These are phyloP conservation scores for Mucor ambiguus DNA, from an alignment of 371 early-diverging fungal genomes.

Conservation along the genomic window DNA sequence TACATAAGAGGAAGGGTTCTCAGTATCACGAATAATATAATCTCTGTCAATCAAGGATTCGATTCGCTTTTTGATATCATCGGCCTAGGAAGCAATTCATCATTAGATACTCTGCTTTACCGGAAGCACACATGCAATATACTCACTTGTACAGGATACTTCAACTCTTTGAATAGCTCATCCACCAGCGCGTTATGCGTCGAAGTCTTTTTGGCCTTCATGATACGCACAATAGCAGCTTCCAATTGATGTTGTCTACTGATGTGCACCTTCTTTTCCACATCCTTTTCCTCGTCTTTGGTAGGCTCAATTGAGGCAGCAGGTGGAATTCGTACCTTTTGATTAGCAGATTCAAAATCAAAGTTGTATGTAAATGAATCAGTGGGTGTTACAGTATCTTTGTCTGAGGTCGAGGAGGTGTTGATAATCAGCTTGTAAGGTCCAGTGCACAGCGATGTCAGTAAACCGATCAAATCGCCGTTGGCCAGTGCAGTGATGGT, in stretches of 20 bases:
- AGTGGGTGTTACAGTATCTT: background rate
- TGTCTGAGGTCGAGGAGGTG: background rate
- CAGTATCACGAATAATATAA: constrained; percentile 80
- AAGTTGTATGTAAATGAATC: constrained; percentile 63
- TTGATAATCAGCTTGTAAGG: background rate
- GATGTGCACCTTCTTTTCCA: constrained; percentile 73
- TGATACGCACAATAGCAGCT: constrained; percentile 93
- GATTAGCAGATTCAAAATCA: constrained; percentile 63
- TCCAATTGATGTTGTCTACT: constrained; percentile 88
- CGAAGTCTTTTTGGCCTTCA: constrained; percentile 84
- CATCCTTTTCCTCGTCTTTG: constrained; percentile 72
- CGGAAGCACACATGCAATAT: background rate
- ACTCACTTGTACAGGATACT: constrained; percentile 78
- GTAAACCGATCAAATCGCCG: background rate
- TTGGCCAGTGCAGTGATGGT: constrained; percentile 54
- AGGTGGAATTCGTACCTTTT: constrained; percentile 75
- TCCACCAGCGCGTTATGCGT: constrained; percentile 69
- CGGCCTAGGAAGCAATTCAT: constrained; percentile 44
- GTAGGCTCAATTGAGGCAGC: constrained; percentile 5
- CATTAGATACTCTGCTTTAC: background rate
- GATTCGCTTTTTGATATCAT: constrained; percentile 86
- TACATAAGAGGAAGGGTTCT: constrained; percentile 30
- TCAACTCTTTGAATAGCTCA: constrained; percentile 74
- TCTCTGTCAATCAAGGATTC: constrained; percentile 93
- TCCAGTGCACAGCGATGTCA: constrained; percentile 7